These are phyloP conservation scores for Mimosa bimucronata DNA, from an alignment of 306 rosid species.

Conservation along the genomic window DNA sequence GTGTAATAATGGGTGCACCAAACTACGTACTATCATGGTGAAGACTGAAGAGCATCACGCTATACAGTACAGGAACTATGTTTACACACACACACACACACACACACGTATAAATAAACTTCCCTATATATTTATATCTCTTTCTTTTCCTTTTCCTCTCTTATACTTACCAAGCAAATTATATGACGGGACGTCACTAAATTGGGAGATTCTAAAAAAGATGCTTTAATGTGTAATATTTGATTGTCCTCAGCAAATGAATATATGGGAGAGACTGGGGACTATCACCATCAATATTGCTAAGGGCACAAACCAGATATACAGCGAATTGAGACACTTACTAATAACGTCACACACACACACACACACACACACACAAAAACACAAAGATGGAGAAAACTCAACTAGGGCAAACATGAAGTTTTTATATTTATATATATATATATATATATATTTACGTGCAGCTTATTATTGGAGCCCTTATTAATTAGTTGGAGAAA, in stretches of 20 bases:
- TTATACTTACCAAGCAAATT: not conserved
- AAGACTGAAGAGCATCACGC: not conserved
- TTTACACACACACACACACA: too few species aligned
- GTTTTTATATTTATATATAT: too few species aligned
- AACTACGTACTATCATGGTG: not conserved
- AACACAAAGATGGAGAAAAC: not conserved
- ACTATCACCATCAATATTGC: not conserved
- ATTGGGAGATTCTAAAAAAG: not conserved
- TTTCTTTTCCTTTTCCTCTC: not conserved
- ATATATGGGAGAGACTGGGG: slow-evolving; percentile 12
- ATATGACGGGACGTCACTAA: slow-evolving; percentile 9
- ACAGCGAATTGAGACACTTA: not conserved
- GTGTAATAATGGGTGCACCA: not conserved
- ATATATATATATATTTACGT: not conserved
- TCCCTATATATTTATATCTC: too few species aligned
- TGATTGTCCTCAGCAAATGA: not conserved
- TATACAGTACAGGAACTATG: not conserved
- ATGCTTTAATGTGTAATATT: not conserved
- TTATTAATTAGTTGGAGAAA: not conserved
- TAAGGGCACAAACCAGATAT: not conserved
- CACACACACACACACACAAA: too few species aligned
- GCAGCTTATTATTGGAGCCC: not conserved
- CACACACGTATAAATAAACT: too few species aligned
- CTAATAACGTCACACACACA: too few species aligned
- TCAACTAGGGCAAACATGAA: not conserved